Percentiles rank a stretch among this genome's conserved stretches.
phyloP scores from a whole-genome alignment of 2,329 filamentous ascomycete genomes.

The Hymenoscyphus albidus region DNA sequence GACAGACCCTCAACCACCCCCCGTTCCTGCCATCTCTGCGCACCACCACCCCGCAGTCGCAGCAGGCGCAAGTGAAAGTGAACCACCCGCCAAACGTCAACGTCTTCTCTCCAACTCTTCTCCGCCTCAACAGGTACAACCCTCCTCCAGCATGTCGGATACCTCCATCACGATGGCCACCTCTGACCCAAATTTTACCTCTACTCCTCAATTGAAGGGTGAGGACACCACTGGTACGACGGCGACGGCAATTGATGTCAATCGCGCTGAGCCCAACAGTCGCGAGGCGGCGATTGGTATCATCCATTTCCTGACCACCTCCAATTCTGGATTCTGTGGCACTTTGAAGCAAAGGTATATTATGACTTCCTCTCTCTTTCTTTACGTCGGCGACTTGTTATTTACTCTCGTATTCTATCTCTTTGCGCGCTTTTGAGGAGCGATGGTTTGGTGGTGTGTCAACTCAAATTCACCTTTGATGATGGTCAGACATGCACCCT shows the following conservation, averaged over 20 bases:
- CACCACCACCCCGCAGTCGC: not conserved
- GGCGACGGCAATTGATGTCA: conserved; percentile 4
- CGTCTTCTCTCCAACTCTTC: conserved; percentile 6
- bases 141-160: not conserved
- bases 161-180: not conserved
- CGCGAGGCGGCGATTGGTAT: conserved; percentile 51
- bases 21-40: not conserved
- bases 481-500: not conserved
- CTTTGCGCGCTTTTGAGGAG: not conserved
- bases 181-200: not conserved
- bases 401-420: not conserved
- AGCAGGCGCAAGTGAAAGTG: not conserved
- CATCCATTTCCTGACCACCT: conserved; percentile 55
- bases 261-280: conserved; percentile 7
- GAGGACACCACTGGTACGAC: not conserved
- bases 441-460: too few relatives aligned
- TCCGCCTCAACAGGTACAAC: not conserved
- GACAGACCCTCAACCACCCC: not conserved
- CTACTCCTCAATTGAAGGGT: not conserved
- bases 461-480: not conserved
- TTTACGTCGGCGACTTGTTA: conserved; percentile 1
- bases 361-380: conserved; percentile 11
- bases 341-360: conserved; percentile 62
- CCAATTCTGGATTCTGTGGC: conserved; percentile 57
- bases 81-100: conserved; percentile 24